phyloP scores from a whole-genome alignment of 495 filamentous ascomycete species.

The Lasiosphaeriaceae sp. region DNA sequence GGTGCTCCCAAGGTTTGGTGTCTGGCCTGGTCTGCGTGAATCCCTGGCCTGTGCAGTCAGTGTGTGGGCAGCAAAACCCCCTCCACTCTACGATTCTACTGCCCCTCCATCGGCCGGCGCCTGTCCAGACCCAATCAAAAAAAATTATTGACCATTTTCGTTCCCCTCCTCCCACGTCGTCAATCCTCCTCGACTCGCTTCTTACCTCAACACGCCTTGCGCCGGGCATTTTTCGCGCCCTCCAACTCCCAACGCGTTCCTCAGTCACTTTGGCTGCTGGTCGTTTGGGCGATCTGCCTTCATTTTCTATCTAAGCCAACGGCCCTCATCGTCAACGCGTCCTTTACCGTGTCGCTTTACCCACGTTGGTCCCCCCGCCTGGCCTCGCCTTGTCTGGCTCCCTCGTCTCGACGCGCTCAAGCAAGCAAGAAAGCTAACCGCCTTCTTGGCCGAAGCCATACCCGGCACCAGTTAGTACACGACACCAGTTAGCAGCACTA shows the following conservation, averaged over 20 bases:
- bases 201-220: conserved; percentile 6
- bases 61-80: conserved; percentile 6
- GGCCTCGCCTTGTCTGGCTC: not conserved
- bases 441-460: not conserved
- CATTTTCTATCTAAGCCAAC: not conserved
- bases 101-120: conserved; percentile 15
- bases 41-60: not conserved
- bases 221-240: not conserved
- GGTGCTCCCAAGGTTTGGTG: too few species aligned
- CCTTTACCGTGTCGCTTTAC: not conserved
- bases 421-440: not conserved
- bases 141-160: conserved; percentile 18
- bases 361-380: not conserved
- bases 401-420: not conserved
- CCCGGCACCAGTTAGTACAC: not conserved
- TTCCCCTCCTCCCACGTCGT: conserved; percentile 1
- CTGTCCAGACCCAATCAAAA: conserved; percentile 21
- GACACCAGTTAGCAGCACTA: not conserved
- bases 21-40: not conserved
- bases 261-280: not conserved
- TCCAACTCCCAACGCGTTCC: conserved; percentile 3
- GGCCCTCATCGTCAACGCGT: conserved; percentile 1
- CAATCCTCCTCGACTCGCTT: conserved; percentile 2
- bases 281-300: not conserved
- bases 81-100: conserved; percentile 6